Conservation (phyloP, 345 rosid species). For the Brassica incana region DNA sequence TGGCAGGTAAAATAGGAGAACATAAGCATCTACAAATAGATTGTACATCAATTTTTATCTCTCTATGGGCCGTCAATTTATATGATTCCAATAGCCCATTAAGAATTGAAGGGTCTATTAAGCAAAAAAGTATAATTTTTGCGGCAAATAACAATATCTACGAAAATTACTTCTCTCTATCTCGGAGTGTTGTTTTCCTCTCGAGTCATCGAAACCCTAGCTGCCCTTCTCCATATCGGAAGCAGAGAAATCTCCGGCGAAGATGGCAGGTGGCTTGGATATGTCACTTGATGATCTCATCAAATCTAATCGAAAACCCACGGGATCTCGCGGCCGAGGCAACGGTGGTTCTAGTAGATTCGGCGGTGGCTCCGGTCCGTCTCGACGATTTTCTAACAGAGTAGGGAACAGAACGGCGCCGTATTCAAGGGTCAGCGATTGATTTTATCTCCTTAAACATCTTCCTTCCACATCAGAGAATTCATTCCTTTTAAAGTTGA, state of each 20-base stretch:
- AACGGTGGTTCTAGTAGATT: constrained; percentile 34
- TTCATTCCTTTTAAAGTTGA: constrained; percentile 28
- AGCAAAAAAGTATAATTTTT: too few relatives aligned
- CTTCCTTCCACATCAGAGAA: constrained; percentile 35
- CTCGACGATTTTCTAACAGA: constrained; percentile 51
- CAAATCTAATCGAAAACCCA: constrained; percentile 52
- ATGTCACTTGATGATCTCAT: constrained; percentile 74
- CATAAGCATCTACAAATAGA: too few relatives aligned
- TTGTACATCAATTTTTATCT: too few relatives aligned
- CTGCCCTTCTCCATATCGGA: constrained; percentile 22
- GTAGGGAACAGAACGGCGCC: constrained; percentile 48
- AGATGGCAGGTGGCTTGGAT: constrained; percentile 62
- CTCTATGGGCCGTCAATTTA: background rate
- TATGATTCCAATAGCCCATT: background rate
- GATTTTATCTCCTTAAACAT: constrained; percentile 13
- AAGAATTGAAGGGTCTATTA: background rate
- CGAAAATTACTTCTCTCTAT: background rate
- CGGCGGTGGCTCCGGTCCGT: constrained; percentile 44
- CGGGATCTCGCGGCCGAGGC: constrained; percentile 47
- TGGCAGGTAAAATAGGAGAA: too few relatives aligned
- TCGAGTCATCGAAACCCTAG: constrained; percentile 18
- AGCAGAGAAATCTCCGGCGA: constrained; percentile 11
- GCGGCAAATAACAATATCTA: background rate
- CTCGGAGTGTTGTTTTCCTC: background rate
- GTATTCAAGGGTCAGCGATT: constrained; percentile 49